phyloP scores from a whole-genome alignment of 768 basidiomycete species.

The Tricholomella constricta region DNA sequence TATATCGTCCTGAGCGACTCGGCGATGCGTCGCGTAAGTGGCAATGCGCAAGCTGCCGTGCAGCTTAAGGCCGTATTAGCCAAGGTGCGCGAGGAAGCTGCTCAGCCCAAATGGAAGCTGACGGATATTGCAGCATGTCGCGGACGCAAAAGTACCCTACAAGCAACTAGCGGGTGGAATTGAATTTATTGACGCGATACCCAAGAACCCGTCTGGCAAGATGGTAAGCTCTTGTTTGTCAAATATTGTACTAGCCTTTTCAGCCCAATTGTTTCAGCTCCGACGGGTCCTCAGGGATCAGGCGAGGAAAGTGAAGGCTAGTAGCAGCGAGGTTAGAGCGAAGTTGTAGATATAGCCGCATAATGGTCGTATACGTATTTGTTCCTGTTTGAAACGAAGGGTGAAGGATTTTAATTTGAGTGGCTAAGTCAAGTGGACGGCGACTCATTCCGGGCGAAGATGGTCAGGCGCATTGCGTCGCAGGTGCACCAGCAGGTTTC shows the following conservation, averaged over 20 bases:
- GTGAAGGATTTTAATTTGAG: slow-evolving; percentile 1
- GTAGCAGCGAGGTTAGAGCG: not conserved
- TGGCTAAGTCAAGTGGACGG: not conserved
- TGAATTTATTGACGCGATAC: slow-evolving; percentile 61
- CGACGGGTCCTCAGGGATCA: slow-evolving; percentile 55
- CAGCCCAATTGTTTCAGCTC: slow-evolving; percentile 29
- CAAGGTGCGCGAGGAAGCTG: slow-evolving; percentile 47
- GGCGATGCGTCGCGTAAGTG: slow-evolving; percentile 36
- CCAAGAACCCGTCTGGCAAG: slow-evolving; percentile 76
- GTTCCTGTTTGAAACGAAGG: slow-evolving; percentile 3
- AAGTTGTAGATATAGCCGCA: slow-evolving; percentile 12
- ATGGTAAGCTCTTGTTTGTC: slow-evolving; percentile 38
- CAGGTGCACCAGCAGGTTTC: slow-evolving; percentile 90
- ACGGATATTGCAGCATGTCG: slow-evolving; percentile 48
- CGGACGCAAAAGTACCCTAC: slow-evolving; percentile 58
- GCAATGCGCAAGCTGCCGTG: slow-evolving; percentile 33
- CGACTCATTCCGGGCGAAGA: slow-evolving; percentile 26
- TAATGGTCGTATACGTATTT: slow-evolving; percentile 2
- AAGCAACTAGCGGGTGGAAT: slow-evolving; percentile 65
- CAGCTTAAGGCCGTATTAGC: slow-evolving; percentile 47
- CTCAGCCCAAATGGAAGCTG: not conserved
- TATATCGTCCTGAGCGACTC: slow-evolving; percentile 58
- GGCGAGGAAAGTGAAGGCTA: slow-evolving; percentile 33
- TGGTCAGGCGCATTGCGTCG: slow-evolving; percentile 80
- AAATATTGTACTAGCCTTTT: not conserved